These are phyloP conservation scores for Colletotrichum sp. DNA, from an alignment of 2,329 filamentous ascomycete genomes.

Conservation along the genomic window DNA sequence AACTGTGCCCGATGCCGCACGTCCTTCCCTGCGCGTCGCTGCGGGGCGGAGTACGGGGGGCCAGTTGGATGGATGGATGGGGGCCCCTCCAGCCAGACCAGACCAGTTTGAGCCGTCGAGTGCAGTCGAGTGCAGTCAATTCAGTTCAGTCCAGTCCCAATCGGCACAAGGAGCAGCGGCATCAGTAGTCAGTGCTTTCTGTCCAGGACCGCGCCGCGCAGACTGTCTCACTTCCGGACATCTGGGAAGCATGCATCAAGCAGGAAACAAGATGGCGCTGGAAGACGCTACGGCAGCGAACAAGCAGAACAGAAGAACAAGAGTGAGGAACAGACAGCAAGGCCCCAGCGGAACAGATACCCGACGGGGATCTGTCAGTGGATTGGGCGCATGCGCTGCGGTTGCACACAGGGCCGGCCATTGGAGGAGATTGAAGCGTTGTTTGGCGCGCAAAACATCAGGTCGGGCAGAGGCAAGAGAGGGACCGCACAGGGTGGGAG, in stretches of 20 bases:
- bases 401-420: conserved; percentile 8
- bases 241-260: not conserved
- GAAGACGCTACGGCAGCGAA: not conserved
- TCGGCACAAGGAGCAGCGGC: not conserved
- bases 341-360: not conserved
- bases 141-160: conserved; percentile 2
- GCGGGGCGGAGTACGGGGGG: conserved; percentile 12
- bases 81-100: not conserved
- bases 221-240: conserved; percentile 6
- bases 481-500: not conserved
- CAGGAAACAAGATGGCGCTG: not conserved
- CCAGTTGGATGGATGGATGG: not conserved
- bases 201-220: conserved; percentile 9
- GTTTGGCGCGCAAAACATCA: not conserved
- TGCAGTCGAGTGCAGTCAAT: not conserved
- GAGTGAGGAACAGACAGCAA: not conserved
- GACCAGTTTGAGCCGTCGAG: not conserved
- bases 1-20: conserved; percentile 12
- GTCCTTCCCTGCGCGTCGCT: conserved; percentile 4
- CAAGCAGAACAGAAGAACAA: not conserved
- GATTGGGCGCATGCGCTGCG: not conserved
- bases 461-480: not conserved
- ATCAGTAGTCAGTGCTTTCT: not conserved
- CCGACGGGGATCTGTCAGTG: not conserved
- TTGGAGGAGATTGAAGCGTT: not conserved